phyloP scores from a whole-genome alignment of 2,329 filamentous ascomycete species.

The Claviceps sp. region DNA sequence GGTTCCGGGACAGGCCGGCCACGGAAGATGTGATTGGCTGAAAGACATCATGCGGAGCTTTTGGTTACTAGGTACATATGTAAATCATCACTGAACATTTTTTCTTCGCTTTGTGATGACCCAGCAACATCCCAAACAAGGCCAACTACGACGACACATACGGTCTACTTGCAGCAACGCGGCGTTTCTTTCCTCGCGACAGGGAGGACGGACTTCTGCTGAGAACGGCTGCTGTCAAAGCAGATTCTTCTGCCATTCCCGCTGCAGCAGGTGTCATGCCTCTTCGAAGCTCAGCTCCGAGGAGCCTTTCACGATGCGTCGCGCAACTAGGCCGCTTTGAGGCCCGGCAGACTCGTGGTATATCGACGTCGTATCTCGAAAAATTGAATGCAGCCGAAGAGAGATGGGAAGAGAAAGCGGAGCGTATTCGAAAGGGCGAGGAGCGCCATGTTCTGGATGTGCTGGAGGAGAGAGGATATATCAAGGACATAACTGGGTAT shows the following conservation, averaged over 20 bases:
- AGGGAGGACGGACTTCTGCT: background rate
- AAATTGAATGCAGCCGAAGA: slow-evolving; percentile 29
- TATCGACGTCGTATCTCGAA: slow-evolving; percentile 27
- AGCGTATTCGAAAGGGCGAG: slow-evolving; percentile 35
- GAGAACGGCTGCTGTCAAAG: background rate
- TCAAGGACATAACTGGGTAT: slow-evolving; percentile 65
- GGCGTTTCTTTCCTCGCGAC: background rate
- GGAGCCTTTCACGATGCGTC: slow-evolving; percentile 14
- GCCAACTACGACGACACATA: background rate
- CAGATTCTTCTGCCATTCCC: background rate
- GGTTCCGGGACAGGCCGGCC: slow-evolving; percentile 6
- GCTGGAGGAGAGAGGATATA: slow-evolving; percentile 57
- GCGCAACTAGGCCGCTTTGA: slow-evolving; percentile 10
- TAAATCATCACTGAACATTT: too few relatives aligned
- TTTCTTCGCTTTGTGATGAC: too few relatives aligned
- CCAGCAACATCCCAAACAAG: background rate
- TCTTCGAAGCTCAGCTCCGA: background rate
- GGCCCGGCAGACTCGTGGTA: slow-evolving; percentile 17
- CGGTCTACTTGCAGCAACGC: background rate
- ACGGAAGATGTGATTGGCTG: slow-evolving; percentile 17
- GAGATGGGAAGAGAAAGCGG: slow-evolving; percentile 35
- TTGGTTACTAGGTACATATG: background rate
- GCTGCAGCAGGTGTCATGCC: background rate
- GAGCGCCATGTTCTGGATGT: slow-evolving; percentile 43
- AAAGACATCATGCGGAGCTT: slow-evolving; percentile 12